Percentiles rank a stretch among this genome's conserved stretches.
Evolutionary conservation across 2,329 filamentous ascomycete species (phyloP).

Genomic region (Aspergillus persii): DNA sequence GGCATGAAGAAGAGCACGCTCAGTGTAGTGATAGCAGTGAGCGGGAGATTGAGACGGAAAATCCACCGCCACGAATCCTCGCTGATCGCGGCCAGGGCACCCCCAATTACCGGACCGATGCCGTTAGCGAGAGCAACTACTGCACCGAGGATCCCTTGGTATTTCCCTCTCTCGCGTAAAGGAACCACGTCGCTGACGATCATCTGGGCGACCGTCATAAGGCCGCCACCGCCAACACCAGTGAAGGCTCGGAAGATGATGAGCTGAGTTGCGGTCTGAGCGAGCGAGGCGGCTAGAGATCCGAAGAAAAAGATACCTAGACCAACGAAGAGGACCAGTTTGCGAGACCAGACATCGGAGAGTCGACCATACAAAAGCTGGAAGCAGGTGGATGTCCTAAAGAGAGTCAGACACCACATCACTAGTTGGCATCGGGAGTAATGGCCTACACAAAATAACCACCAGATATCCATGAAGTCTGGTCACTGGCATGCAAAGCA

Average conservation of each 20-base stretch:
- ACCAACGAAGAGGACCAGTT: constrained; percentile 55
- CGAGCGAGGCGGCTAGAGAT: constrained; percentile 59
- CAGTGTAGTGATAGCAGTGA: constrained; percentile 49
- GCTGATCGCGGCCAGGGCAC: constrained; percentile 48
- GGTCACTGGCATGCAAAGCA: constrained; percentile 48
- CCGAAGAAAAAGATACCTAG: constrained; percentile 55
- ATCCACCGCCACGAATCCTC: constrained; percentile 54
- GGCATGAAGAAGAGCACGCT: constrained; percentile 58
- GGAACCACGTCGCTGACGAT: constrained; percentile 62
- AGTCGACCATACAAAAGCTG: constrained; percentile 63
- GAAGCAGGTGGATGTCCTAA: constrained; percentile 65
- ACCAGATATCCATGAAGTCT: constrained; percentile 56
- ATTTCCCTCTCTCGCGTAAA: constrained; percentile 58
- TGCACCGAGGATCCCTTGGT: constrained; percentile 55
- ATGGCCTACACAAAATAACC: constrained; percentile 63
- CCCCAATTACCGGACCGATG: constrained; percentile 56
- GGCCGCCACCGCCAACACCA: constrained; percentile 60
- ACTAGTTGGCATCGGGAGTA: constrained; percentile 56
- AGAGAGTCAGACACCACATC: constrained; percentile 53
- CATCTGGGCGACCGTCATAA: constrained; percentile 59
- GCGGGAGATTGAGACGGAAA: constrained; percentile 54
- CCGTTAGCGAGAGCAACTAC: constrained; percentile 56
- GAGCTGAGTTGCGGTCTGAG: constrained; percentile 55
- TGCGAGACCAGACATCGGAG: constrained; percentile 61
- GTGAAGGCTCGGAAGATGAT: constrained; percentile 61